Conservation (phyloP, 352 stramenopile genomes). For the Aphanomyces astaci region DNA sequence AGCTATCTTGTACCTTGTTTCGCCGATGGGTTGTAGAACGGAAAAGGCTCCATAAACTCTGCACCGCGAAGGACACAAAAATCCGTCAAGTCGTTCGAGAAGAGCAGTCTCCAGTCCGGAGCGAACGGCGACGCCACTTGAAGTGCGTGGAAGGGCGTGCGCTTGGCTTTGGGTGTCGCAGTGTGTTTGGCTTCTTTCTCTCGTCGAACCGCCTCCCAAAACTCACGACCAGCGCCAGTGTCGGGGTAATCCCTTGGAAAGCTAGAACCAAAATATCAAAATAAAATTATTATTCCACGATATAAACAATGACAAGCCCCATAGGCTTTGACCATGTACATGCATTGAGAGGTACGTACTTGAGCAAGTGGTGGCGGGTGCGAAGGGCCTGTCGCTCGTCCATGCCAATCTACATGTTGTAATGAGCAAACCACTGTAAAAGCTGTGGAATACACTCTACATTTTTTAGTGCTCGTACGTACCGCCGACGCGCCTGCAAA, state of each 20-base stretch:
- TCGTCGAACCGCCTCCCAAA: constrained; percentile 39
- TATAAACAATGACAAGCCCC: no score
- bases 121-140: constrained; percentile 50
- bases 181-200: constrained; percentile 27
- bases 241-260: constrained; percentile 78
- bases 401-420: constrained; percentile 34
- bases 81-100: constrained; percentile 18
- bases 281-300: no score
- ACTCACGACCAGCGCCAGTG: constrained; percentile 41
- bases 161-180: constrained; percentile 64
- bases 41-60: constrained; percentile 65
- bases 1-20: background rate
- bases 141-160: constrained; percentile 52
- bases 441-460: no score
- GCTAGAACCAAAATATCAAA: no score
- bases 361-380: constrained; percentile 42
- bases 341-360: constrained; percentile 27
- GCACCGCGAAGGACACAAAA: constrained; percentile 52
- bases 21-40: constrained; percentile 33
- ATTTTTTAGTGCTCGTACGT: no score
- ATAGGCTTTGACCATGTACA: no score
- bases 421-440: no score
- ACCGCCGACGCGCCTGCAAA: constrained; percentile 38
- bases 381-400: constrained; percentile 56
- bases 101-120: constrained; percentile 49